Evolutionary conservation across 108 stramenopile species (phyloP).

Genomic region (Nitzschia sp.): DNA sequence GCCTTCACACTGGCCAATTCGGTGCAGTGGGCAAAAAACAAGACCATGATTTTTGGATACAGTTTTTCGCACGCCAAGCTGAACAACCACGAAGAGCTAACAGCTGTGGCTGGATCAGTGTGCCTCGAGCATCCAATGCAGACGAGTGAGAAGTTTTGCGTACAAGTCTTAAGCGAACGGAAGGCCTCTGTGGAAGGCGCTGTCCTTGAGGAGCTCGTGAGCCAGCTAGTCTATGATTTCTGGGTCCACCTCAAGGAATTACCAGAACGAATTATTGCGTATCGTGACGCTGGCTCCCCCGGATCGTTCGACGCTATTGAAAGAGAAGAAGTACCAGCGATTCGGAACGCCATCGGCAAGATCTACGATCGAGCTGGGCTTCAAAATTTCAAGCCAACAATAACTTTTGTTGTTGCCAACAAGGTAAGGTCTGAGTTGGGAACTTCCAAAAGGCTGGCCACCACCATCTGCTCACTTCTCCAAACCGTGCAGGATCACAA

Average conservation of each 20-base stretch:
- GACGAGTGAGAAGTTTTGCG: slow-evolving; percentile 9
- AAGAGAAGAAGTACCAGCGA: background rate
- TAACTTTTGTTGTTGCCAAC: slow-evolving; percentile 7
- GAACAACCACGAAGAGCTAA: background rate
- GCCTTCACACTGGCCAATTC: slow-evolving; percentile 11
- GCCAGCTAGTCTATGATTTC: slow-evolving; percentile 1
- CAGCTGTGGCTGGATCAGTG: slow-evolving; percentile 1
- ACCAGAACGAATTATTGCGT: slow-evolving; percentile 13
- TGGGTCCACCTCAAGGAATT: background rate
- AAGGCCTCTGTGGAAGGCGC: background rate
- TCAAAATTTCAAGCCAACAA: background rate
- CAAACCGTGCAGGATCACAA: slow-evolving; percentile 9
- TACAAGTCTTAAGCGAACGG: background rate
- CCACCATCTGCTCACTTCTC: too few species aligned
- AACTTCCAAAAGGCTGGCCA: too few species aligned
- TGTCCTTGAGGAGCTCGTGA: slow-evolving; percentile 10
- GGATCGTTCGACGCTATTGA: slow-evolving; percentile 12
- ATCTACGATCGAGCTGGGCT: background rate
- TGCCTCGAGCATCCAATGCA: slow-evolving; percentile 2
- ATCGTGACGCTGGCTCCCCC: slow-evolving; percentile 8
- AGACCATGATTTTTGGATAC: too few species aligned
- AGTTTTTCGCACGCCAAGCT: slow-evolving; percentile 1
- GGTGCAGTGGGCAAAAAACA: background rate
- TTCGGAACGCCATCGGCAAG: slow-evolving; percentile 6
- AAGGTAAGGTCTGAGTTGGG: background rate